Percentiles rank a stretch among this genome's conserved stretches.
These are phyloP conservation scores for Sporothrix schenckii DNA, from an alignment of 2,329 filamentous ascomycete species.

Conservation along the genomic window DNA sequence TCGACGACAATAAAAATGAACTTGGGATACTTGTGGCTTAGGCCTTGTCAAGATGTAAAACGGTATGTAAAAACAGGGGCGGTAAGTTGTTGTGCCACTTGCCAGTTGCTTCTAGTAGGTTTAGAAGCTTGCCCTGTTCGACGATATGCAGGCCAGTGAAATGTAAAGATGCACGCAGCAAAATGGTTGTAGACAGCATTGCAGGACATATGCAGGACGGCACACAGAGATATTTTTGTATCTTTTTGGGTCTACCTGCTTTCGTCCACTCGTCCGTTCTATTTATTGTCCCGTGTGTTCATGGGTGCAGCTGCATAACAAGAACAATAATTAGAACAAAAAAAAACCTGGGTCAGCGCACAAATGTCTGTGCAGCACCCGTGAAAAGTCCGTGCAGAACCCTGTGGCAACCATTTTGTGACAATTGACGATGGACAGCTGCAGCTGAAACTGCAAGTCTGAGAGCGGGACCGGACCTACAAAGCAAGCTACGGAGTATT, in stretches of 20 bases:
- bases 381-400: background rate
- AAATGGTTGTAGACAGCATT: too few relatives aligned
- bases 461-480: background rate
- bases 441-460: constrained; percentile 8
- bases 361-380: constrained; percentile 9
- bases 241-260: background rate
- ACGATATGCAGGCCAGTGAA: background rate
- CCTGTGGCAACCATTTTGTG: background rate
- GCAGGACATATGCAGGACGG: background rate
- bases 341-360: background rate
- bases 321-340: background rate
- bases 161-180: background rate
- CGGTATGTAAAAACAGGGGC: too few relatives aligned
- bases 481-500: too few relatives aligned
- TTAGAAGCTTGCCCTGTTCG: background rate
- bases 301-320: background rate
- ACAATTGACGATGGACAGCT: background rate
- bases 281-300: background rate
- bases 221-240: constrained; percentile 2
- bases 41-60: too few relatives aligned
- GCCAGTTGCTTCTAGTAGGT: background rate
- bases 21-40: too few relatives aligned
- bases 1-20: too few relatives aligned
- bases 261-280: constrained; percentile 10
- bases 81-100: background rate